These are phyloP conservation scores for Colletotrichum sp. DNA, from an alignment of 2,329 filamentous ascomycete genomes.

Conservation along the genomic window DNA sequence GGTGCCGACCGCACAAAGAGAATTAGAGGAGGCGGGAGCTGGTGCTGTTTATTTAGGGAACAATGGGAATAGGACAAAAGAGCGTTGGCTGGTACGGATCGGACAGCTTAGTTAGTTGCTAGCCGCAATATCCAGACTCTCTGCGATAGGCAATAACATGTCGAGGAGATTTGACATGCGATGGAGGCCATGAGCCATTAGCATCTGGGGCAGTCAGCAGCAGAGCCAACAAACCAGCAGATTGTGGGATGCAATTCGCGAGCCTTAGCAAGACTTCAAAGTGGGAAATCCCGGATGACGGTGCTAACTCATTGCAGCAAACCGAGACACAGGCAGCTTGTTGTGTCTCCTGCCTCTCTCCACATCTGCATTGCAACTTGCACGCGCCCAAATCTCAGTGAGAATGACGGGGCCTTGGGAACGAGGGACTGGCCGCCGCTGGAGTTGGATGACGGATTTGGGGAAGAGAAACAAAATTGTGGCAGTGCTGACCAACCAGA, in stretches of 20 bases:
- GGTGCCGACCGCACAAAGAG: neutral
- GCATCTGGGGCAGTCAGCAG: neutral
- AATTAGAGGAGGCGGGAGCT: neutral
- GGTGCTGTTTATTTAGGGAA: neutral
- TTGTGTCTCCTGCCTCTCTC: neutral
- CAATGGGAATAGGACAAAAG: neutral
- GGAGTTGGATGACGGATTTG: neutral
- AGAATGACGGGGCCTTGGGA: neutral
- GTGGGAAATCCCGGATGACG: neutral
- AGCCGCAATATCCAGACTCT: neutral
- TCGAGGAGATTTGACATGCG: neutral
- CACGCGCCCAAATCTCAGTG: neutral
- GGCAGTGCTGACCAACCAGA: conserved; percentile 11
- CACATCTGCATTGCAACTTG: neutral
- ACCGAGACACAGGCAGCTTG: neutral
- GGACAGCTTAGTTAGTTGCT: neutral
- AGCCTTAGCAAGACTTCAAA: neutral
- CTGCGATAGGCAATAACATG: neutral
- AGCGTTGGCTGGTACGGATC: neutral
- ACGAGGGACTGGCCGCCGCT: neutral
- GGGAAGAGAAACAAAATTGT: neutral
- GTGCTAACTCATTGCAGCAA: conserved; percentile 17
- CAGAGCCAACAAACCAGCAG: neutral
- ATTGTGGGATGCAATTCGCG: neutral
- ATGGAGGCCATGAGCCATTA: neutral